These are phyloP conservation scores for Castanea crenata DNA, from an alignment of 306 rosid genomes.

Conservation along the genomic window DNA sequence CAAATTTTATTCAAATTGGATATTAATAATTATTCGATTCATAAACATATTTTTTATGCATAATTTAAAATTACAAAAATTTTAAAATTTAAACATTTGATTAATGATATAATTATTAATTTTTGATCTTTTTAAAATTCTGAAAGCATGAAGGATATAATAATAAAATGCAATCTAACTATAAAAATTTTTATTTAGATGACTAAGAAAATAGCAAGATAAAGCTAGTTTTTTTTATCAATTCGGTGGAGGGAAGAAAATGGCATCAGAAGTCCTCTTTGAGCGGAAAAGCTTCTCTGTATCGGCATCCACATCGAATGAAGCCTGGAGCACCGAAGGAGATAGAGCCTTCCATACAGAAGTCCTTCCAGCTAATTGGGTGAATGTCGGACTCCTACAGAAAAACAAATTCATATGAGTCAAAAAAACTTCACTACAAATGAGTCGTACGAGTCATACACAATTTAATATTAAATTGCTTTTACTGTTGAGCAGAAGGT, in stretches of 20 bases:
- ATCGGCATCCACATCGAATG: conserved; percentile 66
- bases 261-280: conserved; percentile 66
- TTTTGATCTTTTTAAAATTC: too few species aligned
- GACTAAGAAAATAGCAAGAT: neutral
- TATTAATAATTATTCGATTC: too few species aligned
- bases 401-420: too few species aligned
- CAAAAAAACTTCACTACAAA: too few species aligned
- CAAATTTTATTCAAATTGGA: too few species aligned
- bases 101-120: too few species aligned
- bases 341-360: conserved; percentile 80
- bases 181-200: conserved; percentile 17
- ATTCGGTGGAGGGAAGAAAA: conserved; percentile 83
- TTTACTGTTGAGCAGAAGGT: neutral
- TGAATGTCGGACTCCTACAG: conserved; percentile 63
- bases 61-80: too few species aligned
- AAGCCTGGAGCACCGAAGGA: conserved; percentile 60
- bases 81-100: too few species aligned
- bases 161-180: neutral
- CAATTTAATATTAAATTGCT: neutral
- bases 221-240: conserved; percentile 12
- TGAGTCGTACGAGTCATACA: too few species aligned
- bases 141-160: neutral
- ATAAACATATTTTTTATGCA: too few species aligned
- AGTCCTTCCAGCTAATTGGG: conserved; percentile 80
- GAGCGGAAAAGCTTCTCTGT: conserved; percentile 66